phyloP scores from a whole-genome alignment of 495 filamentous ascomycete genomes.

The Neurospora sp. region DNA sequence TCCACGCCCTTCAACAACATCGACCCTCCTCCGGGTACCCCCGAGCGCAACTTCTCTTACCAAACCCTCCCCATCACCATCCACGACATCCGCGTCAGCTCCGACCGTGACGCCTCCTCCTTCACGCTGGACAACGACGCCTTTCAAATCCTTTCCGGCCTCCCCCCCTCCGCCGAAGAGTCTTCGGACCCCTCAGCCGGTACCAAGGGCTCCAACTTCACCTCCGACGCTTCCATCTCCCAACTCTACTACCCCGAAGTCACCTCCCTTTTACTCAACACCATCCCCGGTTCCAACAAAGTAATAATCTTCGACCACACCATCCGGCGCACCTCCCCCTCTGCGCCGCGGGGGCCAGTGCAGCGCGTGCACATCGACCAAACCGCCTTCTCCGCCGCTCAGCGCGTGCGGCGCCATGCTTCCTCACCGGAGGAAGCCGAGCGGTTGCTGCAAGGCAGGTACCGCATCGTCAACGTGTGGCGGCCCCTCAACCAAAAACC shows the following conservation, averaged over 20 bases:
- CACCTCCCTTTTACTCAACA: constrained; percentile 47
- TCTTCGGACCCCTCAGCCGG: too few relatives aligned
- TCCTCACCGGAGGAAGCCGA: constrained; percentile 40
- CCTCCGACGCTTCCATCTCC: constrained; percentile 52
- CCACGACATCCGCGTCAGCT: constrained; percentile 47
- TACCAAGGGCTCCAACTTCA: constrained; percentile 37
- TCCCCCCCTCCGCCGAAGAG: constrained; percentile 35
- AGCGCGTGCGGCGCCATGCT: constrained; percentile 58
- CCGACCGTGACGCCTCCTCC: constrained; percentile 13
- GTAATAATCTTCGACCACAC: constrained; percentile 87
- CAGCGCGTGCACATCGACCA: constrained; percentile 76
- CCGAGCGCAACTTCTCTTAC: constrained; percentile 52
- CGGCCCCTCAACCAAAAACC: constrained; percentile 60
- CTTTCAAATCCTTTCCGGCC: constrained; percentile 47
- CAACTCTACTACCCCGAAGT: constrained; percentile 77
- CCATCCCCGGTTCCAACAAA: constrained; percentile 48
- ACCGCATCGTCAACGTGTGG: constrained; percentile 87
- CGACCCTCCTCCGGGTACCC: constrained; percentile 50
- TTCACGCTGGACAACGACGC: constrained; percentile 66
- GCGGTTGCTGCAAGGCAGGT: constrained; percentile 47
- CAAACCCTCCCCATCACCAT: constrained; percentile 39
- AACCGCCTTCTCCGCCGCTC: constrained; percentile 49
- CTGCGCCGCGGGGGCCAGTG: constrained; percentile 53
- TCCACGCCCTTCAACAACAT: constrained; percentile 61
- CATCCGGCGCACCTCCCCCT: constrained; percentile 51